phyloP scores from a whole-genome alignment of 164 flowering plant genomes.

The Liriodendron chinense region DNA sequence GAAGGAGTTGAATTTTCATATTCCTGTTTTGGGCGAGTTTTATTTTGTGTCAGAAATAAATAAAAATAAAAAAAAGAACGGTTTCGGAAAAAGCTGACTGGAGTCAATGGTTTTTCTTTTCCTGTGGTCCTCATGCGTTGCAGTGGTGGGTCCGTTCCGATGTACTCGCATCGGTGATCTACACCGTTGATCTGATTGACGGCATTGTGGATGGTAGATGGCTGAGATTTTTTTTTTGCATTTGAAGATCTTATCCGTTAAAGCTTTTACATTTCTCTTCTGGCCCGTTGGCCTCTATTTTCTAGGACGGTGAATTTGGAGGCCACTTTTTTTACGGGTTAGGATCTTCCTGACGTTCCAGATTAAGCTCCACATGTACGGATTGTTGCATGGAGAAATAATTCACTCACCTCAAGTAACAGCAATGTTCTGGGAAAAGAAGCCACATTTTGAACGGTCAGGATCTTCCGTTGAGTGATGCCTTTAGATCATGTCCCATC shows the following conservation, averaged over 20 bases:
- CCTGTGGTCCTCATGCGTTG: not conserved
- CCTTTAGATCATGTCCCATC: too few relatives aligned
- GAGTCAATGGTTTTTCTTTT: not conserved
- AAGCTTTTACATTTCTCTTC: not conserved
- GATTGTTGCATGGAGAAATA: not conserved
- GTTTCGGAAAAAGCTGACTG: not conserved
- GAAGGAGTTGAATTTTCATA: not conserved
- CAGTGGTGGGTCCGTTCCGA: not conserved
- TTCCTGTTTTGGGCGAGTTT: slow-evolving; percentile 7
- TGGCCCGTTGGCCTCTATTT: not conserved
- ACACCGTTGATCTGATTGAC: not conserved
- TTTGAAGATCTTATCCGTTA: too few relatives aligned
- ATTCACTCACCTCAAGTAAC: too few relatives aligned
- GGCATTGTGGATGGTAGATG: too few relatives aligned
- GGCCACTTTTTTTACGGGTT: not conserved
- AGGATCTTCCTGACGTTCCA: not conserved
- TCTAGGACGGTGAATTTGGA: too few relatives aligned
- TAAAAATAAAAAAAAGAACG: not conserved
- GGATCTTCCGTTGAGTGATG: too few relatives aligned
- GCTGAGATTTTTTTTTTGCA: too few relatives aligned
- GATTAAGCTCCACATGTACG: not conserved
- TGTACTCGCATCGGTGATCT: not conserved
- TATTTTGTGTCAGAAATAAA: slow-evolving; percentile 1
- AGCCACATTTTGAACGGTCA: too few relatives aligned
- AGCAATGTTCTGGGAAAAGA: too few relatives aligned